Conservation (phyloP, 2,329 filamentous ascomycete species). For the Shiraia bambusicola region DNA sequence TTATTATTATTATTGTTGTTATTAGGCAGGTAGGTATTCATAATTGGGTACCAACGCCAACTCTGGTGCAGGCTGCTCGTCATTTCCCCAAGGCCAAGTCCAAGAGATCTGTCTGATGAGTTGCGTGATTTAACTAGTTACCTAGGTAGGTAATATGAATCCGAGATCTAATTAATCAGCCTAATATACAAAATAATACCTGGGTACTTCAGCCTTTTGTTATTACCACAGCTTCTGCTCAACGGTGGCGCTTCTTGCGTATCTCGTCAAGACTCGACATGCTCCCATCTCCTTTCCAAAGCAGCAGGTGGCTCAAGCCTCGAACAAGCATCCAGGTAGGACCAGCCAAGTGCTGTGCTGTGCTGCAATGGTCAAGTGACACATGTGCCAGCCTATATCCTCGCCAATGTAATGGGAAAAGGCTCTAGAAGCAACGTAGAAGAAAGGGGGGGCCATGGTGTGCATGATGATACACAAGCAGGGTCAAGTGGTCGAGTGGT, state of each 20-base stretch:
- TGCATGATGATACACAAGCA: background rate
- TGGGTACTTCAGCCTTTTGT: no score
- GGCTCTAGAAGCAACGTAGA: conserved; percentile 9
- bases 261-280: conserved; percentile 5
- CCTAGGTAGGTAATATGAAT: no score
- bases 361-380: conserved; percentile 10
- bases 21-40: no score
- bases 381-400: background rate
- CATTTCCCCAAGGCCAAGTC: background rate
- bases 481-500: background rate
- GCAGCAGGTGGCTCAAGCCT: conserved; percentile 14
- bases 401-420: background rate
- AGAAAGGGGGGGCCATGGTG: conserved; percentile 1
- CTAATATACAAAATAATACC: no score
- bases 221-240: conserved; percentile 6
- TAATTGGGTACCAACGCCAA: no score
- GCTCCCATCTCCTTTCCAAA: conserved; percentile 4
- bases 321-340: conserved; percentile 5
- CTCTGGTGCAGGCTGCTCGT: background rate
- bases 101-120: no score
- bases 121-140: no score
- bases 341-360: conserved; percentile 5
- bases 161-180: no score
- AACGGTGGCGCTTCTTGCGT: conserved; percentile 11
- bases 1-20: no score